These are phyloP conservation scores for Paracoccidioides lutzii DNA, from an alignment of 2,329 filamentous ascomycete species.

Conservation along the genomic window DNA sequence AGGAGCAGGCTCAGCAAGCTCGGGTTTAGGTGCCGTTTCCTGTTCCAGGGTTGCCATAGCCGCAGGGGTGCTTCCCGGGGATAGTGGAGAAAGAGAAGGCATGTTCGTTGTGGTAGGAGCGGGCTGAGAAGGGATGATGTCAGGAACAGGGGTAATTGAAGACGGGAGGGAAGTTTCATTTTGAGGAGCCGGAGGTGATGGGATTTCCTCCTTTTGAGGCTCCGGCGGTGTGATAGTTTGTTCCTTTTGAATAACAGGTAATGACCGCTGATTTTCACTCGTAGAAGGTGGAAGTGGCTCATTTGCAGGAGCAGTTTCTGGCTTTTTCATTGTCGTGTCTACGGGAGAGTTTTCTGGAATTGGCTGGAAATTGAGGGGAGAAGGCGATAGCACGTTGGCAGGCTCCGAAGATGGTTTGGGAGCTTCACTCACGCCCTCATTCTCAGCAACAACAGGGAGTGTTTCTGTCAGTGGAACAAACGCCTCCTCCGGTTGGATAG, in stretches of 20 bases:
- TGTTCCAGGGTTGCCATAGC: neutral
- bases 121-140: neutral
- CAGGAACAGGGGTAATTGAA: neutral
- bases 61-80: neutral
- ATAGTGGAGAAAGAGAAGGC: neutral
- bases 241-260: neutral
- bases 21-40: slow-evolving; percentile 11
- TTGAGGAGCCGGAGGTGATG: neutral
- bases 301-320: neutral
- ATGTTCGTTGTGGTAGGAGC: neutral
- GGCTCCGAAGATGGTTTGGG: neutral
- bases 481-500: neutral
- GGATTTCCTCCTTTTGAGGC: too few species aligned
- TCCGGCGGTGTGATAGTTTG: neutral
- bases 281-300: neutral
- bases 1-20: slow-evolving; percentile 8
- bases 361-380: neutral
- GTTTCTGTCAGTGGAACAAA: neutral
- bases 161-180: neutral
- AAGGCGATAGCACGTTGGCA: neutral
- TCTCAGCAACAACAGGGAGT: neutral
- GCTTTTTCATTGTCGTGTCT: neutral
- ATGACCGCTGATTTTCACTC: neutral
- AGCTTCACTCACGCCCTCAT: neutral
- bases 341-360: neutral